Base-by-base conservation (phyloP, 2,329 filamentous ascomycete genomes). In the Onygenales sp. region DNA sequence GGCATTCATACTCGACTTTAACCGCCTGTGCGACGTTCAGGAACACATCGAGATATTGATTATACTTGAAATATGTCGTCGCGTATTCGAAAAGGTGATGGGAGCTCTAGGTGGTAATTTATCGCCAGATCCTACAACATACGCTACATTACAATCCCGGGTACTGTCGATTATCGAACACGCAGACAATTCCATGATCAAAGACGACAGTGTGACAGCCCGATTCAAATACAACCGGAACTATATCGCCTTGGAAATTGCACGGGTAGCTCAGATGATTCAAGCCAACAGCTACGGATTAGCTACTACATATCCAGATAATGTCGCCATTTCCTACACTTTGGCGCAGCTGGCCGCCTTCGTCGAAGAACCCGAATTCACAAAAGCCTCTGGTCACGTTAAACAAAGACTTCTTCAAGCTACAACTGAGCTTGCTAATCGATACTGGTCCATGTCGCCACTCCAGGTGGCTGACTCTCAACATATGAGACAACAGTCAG, bases 1-100 rank as follows among this genome's bases (percentile, higher is more conserved):
- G 38, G 80, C 80, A 0, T 82, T 84, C 61, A 72, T 77, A 44
- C 75, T 83, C 45, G 81, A 84, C 59, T 67, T 69, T 6, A 75
- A 79, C 39, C 78, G 81, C 27, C 66, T 85, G 6, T 74, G 73
- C 56, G 64, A 70, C n/a, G 64, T 84, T 32, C 75, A 76, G 43
- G 63, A 68, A 1, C 78, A 81, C 44, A 66, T 84, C 2, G 77
- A 81, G 60, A 75, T 77, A 56, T 61, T 77, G 8, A 72, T 82
- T 55, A 76, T 75, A 55, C 72, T 80, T 49, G 72, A 77, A 36
- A 75, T 83, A 38, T 82, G 79, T 64, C 73, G 73, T 61, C 72
- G 75, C 4, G 71, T 81, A 53, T 76, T 82, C 52, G 67, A 73
- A 51, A 60, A 63, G 1, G 66, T 67, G 32, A 58, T 72, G 9